Evolutionary conservation across 1,139 yeast genomes (phyloP), one percentile per base, ranked within the genome.

Genomic region (Taphrina deformans): DNA sequence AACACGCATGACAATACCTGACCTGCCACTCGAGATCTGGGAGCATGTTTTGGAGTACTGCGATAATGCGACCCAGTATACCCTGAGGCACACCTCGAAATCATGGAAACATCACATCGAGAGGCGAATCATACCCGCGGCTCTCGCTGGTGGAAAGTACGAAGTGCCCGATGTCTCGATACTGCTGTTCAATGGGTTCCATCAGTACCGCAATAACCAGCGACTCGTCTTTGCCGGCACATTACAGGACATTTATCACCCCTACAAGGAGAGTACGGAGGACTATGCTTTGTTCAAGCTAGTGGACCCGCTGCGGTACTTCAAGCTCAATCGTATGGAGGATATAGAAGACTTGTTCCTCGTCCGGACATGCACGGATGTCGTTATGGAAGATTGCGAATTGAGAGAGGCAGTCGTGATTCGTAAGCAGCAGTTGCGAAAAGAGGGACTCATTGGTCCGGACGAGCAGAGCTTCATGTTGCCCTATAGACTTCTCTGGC

Each of bases 141-240:
- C 12, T 18, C 40, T 59, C 24, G 40, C 50, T 18, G n/a, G 14
- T 5, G 50, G 50, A 7, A 21, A 18, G 27, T 59, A 48, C 23
- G 18, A 35, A 7, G 46, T 59, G 2, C 56, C 63, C 23, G 56
- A 40, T 18, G 63, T 48, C 29, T 35, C 46, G 5, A 59, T 59
- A 14, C 63, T 59, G 24, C 33, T 59, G 41, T 59, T 59, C 56
- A 59, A 59, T 26, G 63, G 63, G 6, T 59, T 59, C 27, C 63
- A 59, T 21, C 46, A 40, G 56, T 59, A 59, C 27, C 35, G 63
- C 5, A 59, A 52, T 38, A 40, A 50, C 7, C 45, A 35, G 51
- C 41, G 46, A 4, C 35, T 59, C 16, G 27, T 14, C 38, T 59
- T 18, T 38, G 38, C 40, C n/a, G 56, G 51, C 29, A 21, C 26